Evolutionary conservation across 1,139 yeast species (phyloP).

Genomic region (Debaryomycetaceae sp.): DNA sequence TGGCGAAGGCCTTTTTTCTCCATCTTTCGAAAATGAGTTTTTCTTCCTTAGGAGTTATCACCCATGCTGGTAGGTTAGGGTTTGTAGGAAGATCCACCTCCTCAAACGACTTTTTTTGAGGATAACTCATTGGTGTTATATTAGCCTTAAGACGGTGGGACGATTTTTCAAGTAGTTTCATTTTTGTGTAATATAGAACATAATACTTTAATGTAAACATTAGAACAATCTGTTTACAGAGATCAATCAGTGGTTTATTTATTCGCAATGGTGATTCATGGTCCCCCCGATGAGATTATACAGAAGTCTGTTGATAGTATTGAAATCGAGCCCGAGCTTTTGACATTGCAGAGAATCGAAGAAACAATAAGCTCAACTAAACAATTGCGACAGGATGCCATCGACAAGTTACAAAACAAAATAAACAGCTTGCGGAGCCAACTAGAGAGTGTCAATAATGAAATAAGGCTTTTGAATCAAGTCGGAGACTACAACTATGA

Average conservation of each 20-base stretch:
- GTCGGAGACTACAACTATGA: conserved; percentile 14
- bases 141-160: background rate
- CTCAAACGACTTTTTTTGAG: conserved; percentile 31
- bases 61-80: conserved; percentile 72
- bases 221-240: too few relatives aligned
- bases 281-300: conserved; percentile 35
- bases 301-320: conserved; percentile 45
- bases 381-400: conserved; percentile 20
- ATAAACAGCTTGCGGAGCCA: conserved; percentile 19
- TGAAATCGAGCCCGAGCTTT: conserved; percentile 51
- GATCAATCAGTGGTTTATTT: too few relatives aligned
- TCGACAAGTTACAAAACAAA: conserved; percentile 18
- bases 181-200: background rate
- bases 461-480: conserved; percentile 21
- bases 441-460: conserved; percentile 16
- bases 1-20: conserved; percentile 68
- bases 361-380: conserved; percentile 30
- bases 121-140: background rate
- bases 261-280: conserved; percentile 20
- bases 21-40: conserved; percentile 74
- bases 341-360: conserved; percentile 46
- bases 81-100: conserved; percentile 42
- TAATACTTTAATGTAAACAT: background rate
- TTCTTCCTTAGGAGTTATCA: conserved; percentile 82
- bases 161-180: background rate